A percentile compares a stretch with the other conserved stretches of the same genome.
phyloP scores from a whole-genome alignment of 331 rosid genomes.

The Stylosanthes scabra region DNA sequence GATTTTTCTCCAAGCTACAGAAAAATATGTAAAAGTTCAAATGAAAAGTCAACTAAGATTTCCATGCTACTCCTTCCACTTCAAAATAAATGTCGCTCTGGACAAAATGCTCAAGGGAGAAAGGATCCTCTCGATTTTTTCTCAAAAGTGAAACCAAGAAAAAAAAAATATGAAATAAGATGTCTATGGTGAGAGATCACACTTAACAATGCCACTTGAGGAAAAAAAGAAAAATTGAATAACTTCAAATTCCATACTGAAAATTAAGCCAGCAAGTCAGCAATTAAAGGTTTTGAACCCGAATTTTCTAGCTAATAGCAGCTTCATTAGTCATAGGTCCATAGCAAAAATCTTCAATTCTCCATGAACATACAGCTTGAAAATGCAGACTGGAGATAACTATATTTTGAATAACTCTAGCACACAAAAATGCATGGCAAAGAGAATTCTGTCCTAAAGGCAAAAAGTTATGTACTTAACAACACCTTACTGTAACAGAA shows the following conservation, averaged over 20 bases:
- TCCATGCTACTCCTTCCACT: too few species aligned
- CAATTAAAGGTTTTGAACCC: neutral
- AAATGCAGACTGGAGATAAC: conserved; percentile 26
- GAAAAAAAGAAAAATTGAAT: neutral
- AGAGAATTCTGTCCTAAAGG: neutral
- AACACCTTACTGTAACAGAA: conserved; percentile 3
- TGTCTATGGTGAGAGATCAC: too few species aligned
- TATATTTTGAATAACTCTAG: neutral
- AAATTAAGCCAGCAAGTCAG: neutral
- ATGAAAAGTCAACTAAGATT: neutral
- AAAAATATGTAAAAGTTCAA: neutral
- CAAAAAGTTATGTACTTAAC: neutral
- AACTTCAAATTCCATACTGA: neutral
- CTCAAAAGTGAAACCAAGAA: too few species aligned
- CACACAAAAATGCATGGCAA: conserved; percentile 1
- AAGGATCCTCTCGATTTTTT: too few species aligned
- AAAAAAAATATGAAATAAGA: too few species aligned
- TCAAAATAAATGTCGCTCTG: too few species aligned
- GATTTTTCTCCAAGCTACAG: neutral
- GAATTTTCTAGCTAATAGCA: neutral
- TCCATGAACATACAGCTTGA: conserved; percentile 6
- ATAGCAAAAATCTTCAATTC: neutral
- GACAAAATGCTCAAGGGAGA: too few species aligned
- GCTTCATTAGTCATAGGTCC: neutral
- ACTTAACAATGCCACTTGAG: too few species aligned